Conservation (phyloP, 805 yeast genomes). For the Yamadazyma scolyti region DNA sequence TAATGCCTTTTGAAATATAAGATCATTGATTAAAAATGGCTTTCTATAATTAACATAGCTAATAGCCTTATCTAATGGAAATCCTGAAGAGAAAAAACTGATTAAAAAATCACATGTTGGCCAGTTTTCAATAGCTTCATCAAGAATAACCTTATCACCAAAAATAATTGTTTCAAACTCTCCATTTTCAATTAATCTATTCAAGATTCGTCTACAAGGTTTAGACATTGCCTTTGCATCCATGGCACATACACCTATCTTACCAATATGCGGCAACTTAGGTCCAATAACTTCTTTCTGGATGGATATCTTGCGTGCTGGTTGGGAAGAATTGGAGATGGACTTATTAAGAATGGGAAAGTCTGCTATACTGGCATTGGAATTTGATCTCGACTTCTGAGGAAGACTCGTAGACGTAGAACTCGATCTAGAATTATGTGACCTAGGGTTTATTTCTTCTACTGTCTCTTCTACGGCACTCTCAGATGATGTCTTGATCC, state of each 20-base stretch:
- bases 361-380: constrained; percentile 14
- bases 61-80: constrained; percentile 94
- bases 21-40: constrained; percentile 86
- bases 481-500: constrained; percentile 4
- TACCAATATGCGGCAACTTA: constrained; percentile 72
- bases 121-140: constrained; percentile 95
- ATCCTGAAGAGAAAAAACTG: constrained; percentile 92
- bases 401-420: constrained; percentile 5
- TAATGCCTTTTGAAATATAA: constrained; percentile 85
- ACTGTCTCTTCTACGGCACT: too few relatives aligned
- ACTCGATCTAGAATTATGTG: constrained; percentile 3
- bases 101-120: constrained; percentile 96
- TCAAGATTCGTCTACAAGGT: constrained; percentile 90
- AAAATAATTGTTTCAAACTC: constrained; percentile 96
- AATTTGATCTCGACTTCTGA: constrained; percentile 18
- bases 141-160: constrained; percentile 95
- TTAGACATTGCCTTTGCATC: constrained; percentile 93
- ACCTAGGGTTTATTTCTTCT: neutral
- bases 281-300: constrained; percentile 42
- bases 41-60: constrained; percentile 82
- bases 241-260: constrained; percentile 98
- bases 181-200: constrained; percentile 83
- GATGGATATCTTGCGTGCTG: constrained; percentile 28
- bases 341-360: constrained; percentile 29
- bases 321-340: constrained; percentile 29